Evolutionary conservation across 139 green algal species (phyloP).

Genomic region (Asterochloris erici): DNA sequence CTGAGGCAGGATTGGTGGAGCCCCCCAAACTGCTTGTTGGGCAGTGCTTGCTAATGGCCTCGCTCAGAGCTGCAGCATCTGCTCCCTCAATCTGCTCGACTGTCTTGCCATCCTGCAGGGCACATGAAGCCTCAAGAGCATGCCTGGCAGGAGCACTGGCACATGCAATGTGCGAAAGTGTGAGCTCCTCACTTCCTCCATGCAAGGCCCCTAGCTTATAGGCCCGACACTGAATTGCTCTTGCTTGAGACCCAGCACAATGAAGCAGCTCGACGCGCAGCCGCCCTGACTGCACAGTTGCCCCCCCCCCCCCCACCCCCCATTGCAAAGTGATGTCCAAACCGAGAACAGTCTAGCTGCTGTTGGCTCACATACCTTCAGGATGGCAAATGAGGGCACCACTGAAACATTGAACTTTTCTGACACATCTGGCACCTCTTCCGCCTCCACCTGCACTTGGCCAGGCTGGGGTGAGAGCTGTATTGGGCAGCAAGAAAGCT

Average conservation of each 20-base stretch:
- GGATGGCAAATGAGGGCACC: slow-evolving; percentile 77
- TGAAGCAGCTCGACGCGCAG: no score
- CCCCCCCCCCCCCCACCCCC: no score
- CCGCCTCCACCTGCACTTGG: slow-evolving; percentile 72
- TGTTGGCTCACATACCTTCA: slow-evolving; percentile 27
- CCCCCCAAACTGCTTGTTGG: background rate
- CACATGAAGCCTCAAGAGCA: no score
- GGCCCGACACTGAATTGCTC: no score
- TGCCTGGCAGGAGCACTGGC: no score
- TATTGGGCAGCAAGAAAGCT: background rate
- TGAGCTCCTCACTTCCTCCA: background rate
- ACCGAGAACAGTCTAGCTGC: no score
- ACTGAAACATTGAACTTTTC: slow-evolving; percentile 60
- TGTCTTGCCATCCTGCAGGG: slow-evolving; percentile 32
- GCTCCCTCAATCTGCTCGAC: slow-evolving; percentile 76
- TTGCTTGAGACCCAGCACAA: background rate
- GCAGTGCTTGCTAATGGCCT: slow-evolving; percentile 32
- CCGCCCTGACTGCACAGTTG: no score
- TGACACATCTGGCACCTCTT: slow-evolving; percentile 71
- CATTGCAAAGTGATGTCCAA: no score
- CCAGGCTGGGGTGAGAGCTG: background rate
- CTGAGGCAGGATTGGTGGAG: slow-evolving; percentile 6
- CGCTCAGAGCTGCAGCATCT: slow-evolving; percentile 57
- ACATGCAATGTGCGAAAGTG: no score
- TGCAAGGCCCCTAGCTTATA: background rate